A percentile compares a stretch with the other conserved stretches of the same genome.
phyloP scores from a whole-genome alignment of 805 yeast species.

The Pichia rugopelliculosa region DNA sequence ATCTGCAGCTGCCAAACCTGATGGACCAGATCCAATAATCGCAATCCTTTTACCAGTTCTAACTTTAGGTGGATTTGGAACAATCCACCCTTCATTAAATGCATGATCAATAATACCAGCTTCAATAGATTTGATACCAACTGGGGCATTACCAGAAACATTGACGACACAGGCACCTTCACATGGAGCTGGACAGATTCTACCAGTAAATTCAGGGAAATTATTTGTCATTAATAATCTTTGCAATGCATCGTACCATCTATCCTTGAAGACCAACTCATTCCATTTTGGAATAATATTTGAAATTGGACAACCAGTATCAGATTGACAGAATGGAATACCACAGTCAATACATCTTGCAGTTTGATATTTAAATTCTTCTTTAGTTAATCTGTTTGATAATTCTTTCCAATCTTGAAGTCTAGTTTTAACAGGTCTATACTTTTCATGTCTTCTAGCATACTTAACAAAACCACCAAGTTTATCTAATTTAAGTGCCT shows the following conservation, averaged over 20 bases:
- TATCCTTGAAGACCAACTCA: slow-evolving; percentile 88
- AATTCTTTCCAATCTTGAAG: slow-evolving; percentile 90
- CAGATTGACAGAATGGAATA: slow-evolving; percentile 97
- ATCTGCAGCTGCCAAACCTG: slow-evolving; percentile 95
- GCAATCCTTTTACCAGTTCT: slow-evolving; percentile 87
- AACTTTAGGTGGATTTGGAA: slow-evolving; percentile 65
- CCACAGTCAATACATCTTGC: slow-evolving; percentile 99
- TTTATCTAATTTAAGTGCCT: slow-evolving; percentile 64
- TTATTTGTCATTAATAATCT: slow-evolving; percentile 92
- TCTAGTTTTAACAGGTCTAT: slow-evolving; percentile 70
- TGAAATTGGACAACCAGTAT: slow-evolving; percentile 96
- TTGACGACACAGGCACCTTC: slow-evolving; percentile 88
- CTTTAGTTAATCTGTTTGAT: slow-evolving; percentile 70
- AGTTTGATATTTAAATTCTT: slow-evolving; percentile 83
- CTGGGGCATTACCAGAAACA: slow-evolving; percentile 89
- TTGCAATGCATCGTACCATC: slow-evolving; percentile 91
- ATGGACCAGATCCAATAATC: slow-evolving; percentile 92
- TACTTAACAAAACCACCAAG: slow-evolving; percentile 90
- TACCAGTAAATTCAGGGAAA: slow-evolving; percentile 97
- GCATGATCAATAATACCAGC: slow-evolving; percentile 95
- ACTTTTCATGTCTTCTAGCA: slow-evolving; percentile 79
- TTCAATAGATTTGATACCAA: slow-evolving; percentile 93
- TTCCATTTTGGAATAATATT: slow-evolving; percentile 98
- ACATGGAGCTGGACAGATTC: slow-evolving; percentile 99
- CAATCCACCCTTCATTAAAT: slow-evolving; percentile 94